A percentile compares a stretch with the other conserved stretches of the same genome.
Conservation (phyloP, 192 early-diverging fungal genomes). For the Dimargaris verticillata region DNA sequence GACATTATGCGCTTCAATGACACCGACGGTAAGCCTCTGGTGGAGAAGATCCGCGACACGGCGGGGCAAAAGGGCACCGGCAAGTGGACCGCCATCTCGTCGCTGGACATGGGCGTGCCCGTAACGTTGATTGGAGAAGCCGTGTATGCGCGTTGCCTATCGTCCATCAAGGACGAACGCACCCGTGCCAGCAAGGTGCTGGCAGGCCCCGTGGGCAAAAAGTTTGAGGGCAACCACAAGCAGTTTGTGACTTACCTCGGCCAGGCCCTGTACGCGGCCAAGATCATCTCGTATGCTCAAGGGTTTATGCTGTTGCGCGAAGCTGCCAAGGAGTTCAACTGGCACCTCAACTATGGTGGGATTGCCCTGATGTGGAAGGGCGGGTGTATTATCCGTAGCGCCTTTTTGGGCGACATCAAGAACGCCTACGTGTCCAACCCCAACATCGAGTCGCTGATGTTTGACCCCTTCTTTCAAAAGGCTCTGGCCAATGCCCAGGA, state of each 20-base stretch:
- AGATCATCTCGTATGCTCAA: conserved; percentile 97
- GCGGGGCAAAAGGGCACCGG: conserved; percentile 97
- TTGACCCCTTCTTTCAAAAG: conserved; percentile 93
- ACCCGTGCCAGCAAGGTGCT: conserved; percentile 75
- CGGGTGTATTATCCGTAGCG: conserved; percentile 95
- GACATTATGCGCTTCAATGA: conserved; percentile 92
- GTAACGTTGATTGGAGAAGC: conserved; percentile 97
- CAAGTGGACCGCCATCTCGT: conserved; percentile 94
- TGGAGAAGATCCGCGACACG: conserved; percentile 89
- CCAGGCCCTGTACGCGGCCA: conserved; percentile 90
- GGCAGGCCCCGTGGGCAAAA: conserved; percentile 42
- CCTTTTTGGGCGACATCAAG: conserved; percentile 95
- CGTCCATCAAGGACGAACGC: conserved; percentile 92
- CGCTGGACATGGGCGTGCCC: conserved; percentile 88
- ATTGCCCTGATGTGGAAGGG: conserved; percentile 99
- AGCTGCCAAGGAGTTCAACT: conserved; percentile 77
- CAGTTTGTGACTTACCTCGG: conserved; percentile 77
- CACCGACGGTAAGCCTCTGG: conserved; percentile 64
- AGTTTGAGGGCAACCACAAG: conserved; percentile 74
- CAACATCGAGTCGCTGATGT: conserved; percentile 73
- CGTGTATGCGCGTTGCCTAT: conserved; percentile 92
- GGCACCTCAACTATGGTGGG: conserved; percentile 93
- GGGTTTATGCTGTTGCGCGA: conserved; percentile 98
- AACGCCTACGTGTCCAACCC: conserved; percentile 81
- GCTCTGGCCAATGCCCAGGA: conserved; percentile 68